Evolutionary conservation across 805 yeast genomes (phyloP).

Genomic region (Kregervanrija delftensis): DNA sequence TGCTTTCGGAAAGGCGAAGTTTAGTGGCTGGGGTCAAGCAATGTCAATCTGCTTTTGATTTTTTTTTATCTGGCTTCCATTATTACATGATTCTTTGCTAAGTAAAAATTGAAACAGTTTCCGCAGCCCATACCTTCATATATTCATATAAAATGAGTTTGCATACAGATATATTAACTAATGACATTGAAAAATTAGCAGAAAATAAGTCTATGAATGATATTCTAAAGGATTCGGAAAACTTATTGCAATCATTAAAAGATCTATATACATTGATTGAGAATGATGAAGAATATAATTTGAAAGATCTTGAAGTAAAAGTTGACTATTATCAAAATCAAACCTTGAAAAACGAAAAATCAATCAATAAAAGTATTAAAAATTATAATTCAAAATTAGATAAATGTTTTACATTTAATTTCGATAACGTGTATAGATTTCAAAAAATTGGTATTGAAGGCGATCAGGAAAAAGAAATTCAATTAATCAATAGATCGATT

Average conservation of each 20-base stretch:
- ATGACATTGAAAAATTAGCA: constrained; percentile 31
- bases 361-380: constrained; percentile 15
- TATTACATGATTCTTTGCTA: too few relatives aligned
- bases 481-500: constrained; percentile 19
- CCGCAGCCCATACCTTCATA: too few relatives aligned
- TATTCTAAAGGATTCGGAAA: constrained; percentile 29
- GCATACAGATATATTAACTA: not conserved
- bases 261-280: not conserved
- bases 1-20: too few relatives aligned
- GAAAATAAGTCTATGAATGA: constrained; percentile 48
- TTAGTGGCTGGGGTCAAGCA: too few relatives aligned
- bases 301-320: not conserved
- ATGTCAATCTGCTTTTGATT: too few relatives aligned
- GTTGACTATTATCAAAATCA: constrained; percentile 3
- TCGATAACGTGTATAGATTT: constrained; percentile 6
- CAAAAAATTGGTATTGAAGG: constrained; percentile 1
- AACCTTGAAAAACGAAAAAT: constrained; percentile 8
- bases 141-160: too few relatives aligned
- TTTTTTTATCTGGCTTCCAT: too few relatives aligned
- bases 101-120: too few relatives aligned
- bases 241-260: constrained; percentile 1
- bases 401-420: constrained; percentile 4
- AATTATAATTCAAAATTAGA: constrained; percentile 15
- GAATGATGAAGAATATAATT: not conserved
- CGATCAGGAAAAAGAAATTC: not conserved